Evolutionary conservation across 192 early-diverging fungal species (phyloP).

Genomic region (Rhizophagus prolifer): DNA sequence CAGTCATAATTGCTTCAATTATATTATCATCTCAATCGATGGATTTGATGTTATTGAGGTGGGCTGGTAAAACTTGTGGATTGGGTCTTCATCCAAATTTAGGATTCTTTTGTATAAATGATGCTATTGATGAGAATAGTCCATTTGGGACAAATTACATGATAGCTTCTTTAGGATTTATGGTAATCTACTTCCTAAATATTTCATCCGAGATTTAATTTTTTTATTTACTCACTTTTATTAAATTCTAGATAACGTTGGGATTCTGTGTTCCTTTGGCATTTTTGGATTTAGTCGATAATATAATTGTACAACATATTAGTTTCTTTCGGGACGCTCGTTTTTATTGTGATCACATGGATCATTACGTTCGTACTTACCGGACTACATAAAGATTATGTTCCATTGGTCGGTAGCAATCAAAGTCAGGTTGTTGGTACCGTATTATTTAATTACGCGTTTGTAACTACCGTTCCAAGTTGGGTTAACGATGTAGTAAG

Average conservation of each 20-base stretch:
- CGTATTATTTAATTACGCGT: conserved; percentile 73
- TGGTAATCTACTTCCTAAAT: neutral
- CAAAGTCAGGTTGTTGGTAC: conserved; percentile 56
- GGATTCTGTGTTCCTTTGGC: neutral
- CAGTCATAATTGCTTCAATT: neutral
- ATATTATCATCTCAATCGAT: neutral
- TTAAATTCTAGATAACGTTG: neutral
- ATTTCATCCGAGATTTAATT: neutral
- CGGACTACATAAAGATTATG: conserved; percentile 43
- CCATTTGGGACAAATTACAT: neutral
- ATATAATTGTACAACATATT: conserved; percentile 12
- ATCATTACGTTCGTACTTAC: conserved; percentile 50
- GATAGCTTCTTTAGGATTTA: neutral
- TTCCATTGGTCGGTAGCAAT: conserved; percentile 55
- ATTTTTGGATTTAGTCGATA: neutral
- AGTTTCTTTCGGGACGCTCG: conserved; percentile 56
- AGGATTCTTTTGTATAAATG: neutral
- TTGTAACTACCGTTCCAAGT: conserved; percentile 65
- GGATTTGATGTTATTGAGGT: neutral
- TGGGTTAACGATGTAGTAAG: conserved; percentile 61
- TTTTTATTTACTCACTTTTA: neutral
- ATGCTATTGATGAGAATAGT: neutral
- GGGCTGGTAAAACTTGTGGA: neutral
- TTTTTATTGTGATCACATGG: conserved; percentile 55
- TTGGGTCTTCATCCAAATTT: neutral